These are phyloP conservation scores for cucumber (Cucumis sativus) DNA, from an alignment of 306 rosid species.

Conservation along the genomic window Cucumber_9930_V3 NC_026656.2:21553001-21553500, in stretches of 20 bases:
- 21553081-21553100: too few relatives aligned
- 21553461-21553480: not conserved
- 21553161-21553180: not conserved
- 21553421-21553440: not conserved
- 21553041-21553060: too few relatives aligned
- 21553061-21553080: too few relatives aligned
- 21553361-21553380: not conserved
- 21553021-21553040: too few relatives aligned
- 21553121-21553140: too few relatives aligned
- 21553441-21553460: not conserved
- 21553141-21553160: not conserved
- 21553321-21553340: not conserved
- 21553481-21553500: slow-evolving; percentile 26
- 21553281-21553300: not conserved
- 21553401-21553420: slow-evolving; percentile 2
- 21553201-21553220: not conserved
- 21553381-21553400: not conserved
- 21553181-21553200: not conserved
- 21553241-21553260: not conserved
- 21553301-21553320: not conserved
- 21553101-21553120: too few relatives aligned
- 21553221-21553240: not conserved
- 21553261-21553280: too few relatives aligned
- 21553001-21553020: too few relatives aligned
- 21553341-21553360: not conserved